A percentile compares a stretch with the other conserved stretches of the same genome.
Evolutionary conservation across 2,329 filamentous ascomycete species (phyloP).

Genomic region (Aureobasidium mangrovei): DNA sequence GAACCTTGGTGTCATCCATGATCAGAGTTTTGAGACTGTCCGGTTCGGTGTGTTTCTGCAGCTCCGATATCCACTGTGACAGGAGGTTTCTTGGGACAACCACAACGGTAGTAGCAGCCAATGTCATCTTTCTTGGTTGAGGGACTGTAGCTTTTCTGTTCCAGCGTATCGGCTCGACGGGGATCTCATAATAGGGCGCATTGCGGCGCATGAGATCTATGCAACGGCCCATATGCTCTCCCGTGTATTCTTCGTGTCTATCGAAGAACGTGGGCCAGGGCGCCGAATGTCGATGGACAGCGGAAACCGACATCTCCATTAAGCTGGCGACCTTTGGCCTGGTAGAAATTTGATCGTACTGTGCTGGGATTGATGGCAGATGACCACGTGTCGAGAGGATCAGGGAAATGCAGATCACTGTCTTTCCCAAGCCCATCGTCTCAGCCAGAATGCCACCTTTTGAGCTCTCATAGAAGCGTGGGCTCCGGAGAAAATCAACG

Average conservation of each 20-base stretch:
- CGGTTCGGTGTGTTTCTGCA: constrained; percentile 61
- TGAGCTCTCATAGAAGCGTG: constrained; percentile 63
- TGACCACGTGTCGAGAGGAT: constrained; percentile 67
- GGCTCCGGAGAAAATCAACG: constrained; percentile 54
- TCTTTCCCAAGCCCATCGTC: constrained; percentile 77
- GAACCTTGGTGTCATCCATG: constrained; percentile 44
- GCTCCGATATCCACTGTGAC: constrained; percentile 75
- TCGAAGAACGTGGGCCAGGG: constrained; percentile 64
- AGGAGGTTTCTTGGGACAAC: constrained; percentile 78
- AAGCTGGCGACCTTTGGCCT: constrained; percentile 52
- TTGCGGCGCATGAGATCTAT: constrained; percentile 40
- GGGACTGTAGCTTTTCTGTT: constrained; percentile 33
- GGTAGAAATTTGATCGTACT: constrained; percentile 41
- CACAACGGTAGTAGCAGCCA: constrained; percentile 64
- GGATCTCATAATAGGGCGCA: constrained; percentile 33
- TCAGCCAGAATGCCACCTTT: constrained; percentile 72
- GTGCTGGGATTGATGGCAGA: constrained; percentile 55
- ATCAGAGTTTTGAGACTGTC: constrained; percentile 53
- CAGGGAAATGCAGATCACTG: constrained; percentile 66
- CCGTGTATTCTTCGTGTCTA: constrained; percentile 37
- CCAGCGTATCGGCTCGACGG: constrained; percentile 31
- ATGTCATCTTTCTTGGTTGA: constrained; percentile 44
- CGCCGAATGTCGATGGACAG: constrained; percentile 55
- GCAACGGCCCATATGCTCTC: constrained; percentile 45
- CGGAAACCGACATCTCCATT: constrained; percentile 65